Evolutionary conservation across 768 basidiomycete species (phyloP), one percentile per base, ranked within the genome.

Genomic region (Lactarius tabidus): DNA sequence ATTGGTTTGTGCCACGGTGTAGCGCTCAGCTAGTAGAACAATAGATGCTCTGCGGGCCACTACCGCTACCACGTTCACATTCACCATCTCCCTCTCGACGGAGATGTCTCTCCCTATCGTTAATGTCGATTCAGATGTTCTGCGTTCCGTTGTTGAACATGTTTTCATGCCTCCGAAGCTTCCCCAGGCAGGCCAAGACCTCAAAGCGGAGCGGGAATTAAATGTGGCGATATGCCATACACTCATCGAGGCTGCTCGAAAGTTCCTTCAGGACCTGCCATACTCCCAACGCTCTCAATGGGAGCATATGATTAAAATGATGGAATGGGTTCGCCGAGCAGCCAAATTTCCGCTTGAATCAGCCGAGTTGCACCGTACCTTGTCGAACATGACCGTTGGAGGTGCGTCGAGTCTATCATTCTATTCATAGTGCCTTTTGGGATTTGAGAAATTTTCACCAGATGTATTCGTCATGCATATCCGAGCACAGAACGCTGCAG

Each of bases 121-220:
- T 38, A 28, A 63, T 51, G 10, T 39, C 23, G 51, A 59, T 35
- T 28, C 63, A 28, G 8, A 43, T 17, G 31, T 26, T 9, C 33
- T 59, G 23, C 48, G 48, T 18, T 63, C 43, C 17, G 39, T 66
- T 3, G 18, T 63, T 1, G 43, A 62, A 17, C 56, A 66, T 23
- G 56, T 66, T 12, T 66, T 62, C 18, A 38, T 63, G 48, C 62
- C 65, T 2, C 65, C 61, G 9, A 58, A 36, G 36, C 65, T 66
- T 39, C 65, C 65, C 20, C 65, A 66, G 48, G 18, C 31, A 3
- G 56, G 45, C 28, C 55, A 45, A 9, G 48, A 23, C 9, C 31
- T 53, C 7, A 36, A 52, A 28, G 20, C 12, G 0, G 52, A 66
- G 15, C 41, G 23, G 10, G 20, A 35, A 48, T 51, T 20, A 51